A percentile compares a stretch with the other conserved stretches of the same genome.
Evolutionary conservation across 495 filamentous ascomycete genomes (phyloP).

Genomic region (Massariosphaeria phaeospora): DNA sequence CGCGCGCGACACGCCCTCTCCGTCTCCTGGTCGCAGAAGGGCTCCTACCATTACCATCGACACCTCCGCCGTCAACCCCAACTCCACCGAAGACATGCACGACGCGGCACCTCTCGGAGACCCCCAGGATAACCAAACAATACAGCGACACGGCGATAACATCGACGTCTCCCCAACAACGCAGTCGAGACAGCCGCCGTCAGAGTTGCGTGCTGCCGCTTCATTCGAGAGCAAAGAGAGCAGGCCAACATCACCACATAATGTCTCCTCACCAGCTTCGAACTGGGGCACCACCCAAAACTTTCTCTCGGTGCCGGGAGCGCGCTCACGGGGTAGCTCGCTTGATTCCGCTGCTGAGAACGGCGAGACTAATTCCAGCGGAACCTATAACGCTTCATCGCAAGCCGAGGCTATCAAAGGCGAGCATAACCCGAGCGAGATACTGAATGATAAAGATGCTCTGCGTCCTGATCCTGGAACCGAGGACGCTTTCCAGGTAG

Average conservation of each 20-base stretch:
- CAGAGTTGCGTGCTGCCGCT: constrained; percentile 54
- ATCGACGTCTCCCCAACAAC: constrained; percentile 14
- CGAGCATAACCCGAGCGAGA: constrained; percentile 23
- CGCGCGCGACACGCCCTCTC: constrained; percentile 25
- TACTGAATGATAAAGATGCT: constrained; percentile 53
- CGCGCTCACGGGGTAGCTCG: constrained; percentile 60
- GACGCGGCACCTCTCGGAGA: constrained; percentile 17
- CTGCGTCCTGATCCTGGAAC: constrained; percentile 64
- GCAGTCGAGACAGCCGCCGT: constrained; percentile 38
- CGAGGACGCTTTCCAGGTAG: constrained; percentile 66
- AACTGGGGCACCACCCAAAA: constrained; percentile 52
- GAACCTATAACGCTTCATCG: constrained; percentile 41
- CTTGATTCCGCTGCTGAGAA: constrained; percentile 53
- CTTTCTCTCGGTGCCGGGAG: constrained; percentile 59
- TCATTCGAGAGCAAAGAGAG: constrained; percentile 74
- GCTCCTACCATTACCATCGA: constrained; percentile 37
- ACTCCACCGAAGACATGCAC: constrained; percentile 26
- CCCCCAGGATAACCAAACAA: constrained; percentile 17
- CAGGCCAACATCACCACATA: constrained; percentile 84
- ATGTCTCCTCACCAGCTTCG: constrained; percentile 65
- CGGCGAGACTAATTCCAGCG: constrained; percentile 48
- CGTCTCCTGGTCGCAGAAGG: constrained; percentile 30
- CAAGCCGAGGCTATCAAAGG: constrained; percentile 40
- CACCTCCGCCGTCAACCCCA: constrained; percentile 32
- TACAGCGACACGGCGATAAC: constrained; percentile 6